Evolutionary conservation across 2,329 filamentous ascomycete genomes (phyloP).

Genomic region (Tothia fuscella): DNA sequence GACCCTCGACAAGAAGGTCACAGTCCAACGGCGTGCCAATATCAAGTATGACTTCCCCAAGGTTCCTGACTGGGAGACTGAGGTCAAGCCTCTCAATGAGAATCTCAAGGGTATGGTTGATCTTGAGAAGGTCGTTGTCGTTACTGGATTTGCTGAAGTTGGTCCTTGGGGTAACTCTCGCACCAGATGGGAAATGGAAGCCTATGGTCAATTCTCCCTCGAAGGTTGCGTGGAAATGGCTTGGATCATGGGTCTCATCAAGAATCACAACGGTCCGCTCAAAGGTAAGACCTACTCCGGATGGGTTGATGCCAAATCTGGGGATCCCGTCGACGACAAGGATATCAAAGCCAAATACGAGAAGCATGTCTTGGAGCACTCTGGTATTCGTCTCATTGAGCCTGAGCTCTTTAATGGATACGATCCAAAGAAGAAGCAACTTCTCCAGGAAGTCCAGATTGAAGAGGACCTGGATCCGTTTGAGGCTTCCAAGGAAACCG

Average conservation of each 20-base stretch:
- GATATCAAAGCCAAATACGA: constrained; percentile 97
- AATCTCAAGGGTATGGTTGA: constrained; percentile 96
- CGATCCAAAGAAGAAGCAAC: constrained; percentile 95
- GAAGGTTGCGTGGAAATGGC: constrained; percentile 99
- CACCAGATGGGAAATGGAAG: constrained; percentile 99
- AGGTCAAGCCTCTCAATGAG: constrained; percentile 78
- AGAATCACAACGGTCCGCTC: constrained; percentile 91
- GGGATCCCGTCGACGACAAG: constrained; percentile 94
- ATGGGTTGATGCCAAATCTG: constrained; percentile 90
- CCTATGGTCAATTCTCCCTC: constrained; percentile 87
- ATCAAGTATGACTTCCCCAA: constrained; percentile 94
- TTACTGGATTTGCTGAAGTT: constrained; percentile 91
- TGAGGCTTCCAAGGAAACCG: constrained; percentile 92
- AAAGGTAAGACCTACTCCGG: constrained; percentile 96
- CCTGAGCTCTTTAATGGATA: constrained; percentile 95
- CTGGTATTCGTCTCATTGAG: constrained; percentile 94
- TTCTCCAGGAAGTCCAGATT: constrained; percentile 94
- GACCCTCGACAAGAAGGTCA: constrained; percentile 86
- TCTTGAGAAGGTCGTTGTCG: constrained; percentile 92
- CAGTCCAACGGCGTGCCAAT: constrained; percentile 87
- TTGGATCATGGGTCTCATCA: constrained; percentile 99
- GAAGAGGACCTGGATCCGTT: constrained; percentile 96
- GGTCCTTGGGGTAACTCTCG: constrained; percentile 98
- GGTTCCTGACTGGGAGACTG: constrained; percentile 81
- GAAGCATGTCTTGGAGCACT: constrained; percentile 90